Evolutionary conservation across 2,329 filamentous ascomycete species (phyloP), one percentile per base, ranked within the genome.

Genomic region (Colletotrichum liaoningense): DNA sequence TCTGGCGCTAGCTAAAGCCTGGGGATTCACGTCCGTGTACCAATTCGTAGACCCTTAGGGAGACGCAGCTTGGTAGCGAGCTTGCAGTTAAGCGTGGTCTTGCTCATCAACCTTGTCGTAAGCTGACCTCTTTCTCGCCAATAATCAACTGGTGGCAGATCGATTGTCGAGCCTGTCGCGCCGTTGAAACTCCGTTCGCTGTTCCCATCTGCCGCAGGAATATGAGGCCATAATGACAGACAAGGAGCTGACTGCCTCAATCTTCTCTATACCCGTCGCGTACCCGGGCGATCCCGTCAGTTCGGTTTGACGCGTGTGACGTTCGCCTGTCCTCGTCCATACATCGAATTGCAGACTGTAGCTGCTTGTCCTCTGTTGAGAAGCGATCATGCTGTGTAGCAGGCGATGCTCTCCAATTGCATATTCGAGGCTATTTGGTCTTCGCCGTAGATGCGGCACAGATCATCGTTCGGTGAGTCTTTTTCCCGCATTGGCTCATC

Each of bases 1-100:
- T 33, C 62, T 46, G 19, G 42, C 42, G 19, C 42, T n/a, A 49
- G 42, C 42, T 28, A 35, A 35, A 42, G 22, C 30, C 19, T 11
- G 46, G 46, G 22, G 11, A 16, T 35, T 9, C 30, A 26, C 8
- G 59, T 49, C 59, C 62, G 30, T 38, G 8, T 64, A 12, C 33
- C 33, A 12, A 35, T 49, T 9, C 19, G 19, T 64, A 22, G 24
- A 57, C 22, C 38, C 63, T 28, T 24, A 30, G 54, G 28, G 55
- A 64, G 42, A 63, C 46, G 22, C 59, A 49, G 42, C 59, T 59
- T 60, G 57, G 69, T 72, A 64, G 66, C 66, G 66, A 60, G 42
- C 59, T 59, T 72, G 69, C 42, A 49, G 8, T 49, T 26, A 55
- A 38, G 46, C 62, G 19, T 52, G 46, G 63, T 56, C 42, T 69